Conservation (phyloP, 768 basidiomycete genomes). For the Fistulinella prunicolor region DNA sequence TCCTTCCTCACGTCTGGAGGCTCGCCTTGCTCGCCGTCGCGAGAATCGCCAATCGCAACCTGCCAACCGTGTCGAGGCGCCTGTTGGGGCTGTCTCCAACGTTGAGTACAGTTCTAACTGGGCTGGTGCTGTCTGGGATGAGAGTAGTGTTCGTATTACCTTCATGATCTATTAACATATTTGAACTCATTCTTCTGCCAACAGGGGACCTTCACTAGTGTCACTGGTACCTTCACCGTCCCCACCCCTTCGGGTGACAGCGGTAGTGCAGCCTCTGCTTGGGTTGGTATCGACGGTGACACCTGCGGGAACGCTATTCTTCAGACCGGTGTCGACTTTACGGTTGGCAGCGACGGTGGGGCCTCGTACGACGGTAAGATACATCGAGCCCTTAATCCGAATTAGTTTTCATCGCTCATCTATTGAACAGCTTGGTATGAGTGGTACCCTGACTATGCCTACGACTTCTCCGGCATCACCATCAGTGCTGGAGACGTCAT, state of each 20-base stretch:
- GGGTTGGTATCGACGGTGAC: conserved; percentile 16
- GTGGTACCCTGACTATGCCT: conserved; percentile 17
- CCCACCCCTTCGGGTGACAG: conserved; percentile 1
- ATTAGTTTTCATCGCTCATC: not conserved
- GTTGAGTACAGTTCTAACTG: conserved; percentile 2
- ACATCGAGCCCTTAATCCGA: too few relatives aligned
- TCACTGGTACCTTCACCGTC: conserved; percentile 11
- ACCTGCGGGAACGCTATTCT: conserved; percentile 12
- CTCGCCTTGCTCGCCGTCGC: conserved; percentile 8
- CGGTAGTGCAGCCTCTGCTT: conserved; percentile 3
- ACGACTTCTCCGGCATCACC: conserved; percentile 13
- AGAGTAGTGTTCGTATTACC: not conserved
- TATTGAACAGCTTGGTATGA: conserved; percentile 22
- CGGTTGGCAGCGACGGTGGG: not conserved
- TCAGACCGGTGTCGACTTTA: conserved; percentile 20
- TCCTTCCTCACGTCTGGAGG: conserved; percentile 2
- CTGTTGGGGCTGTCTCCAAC: not conserved
- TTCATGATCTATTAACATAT: not conserved
- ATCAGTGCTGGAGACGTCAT: conserved; percentile 17
- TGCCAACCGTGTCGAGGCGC: not conserved
- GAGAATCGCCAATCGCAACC: conserved; percentile 1
- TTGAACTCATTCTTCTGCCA: not conserved
- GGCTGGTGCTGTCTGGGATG: not conserved
- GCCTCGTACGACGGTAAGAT: conserved; percentile 15
- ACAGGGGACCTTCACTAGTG: conserved; percentile 10